Conservation (phyloP, 2,329 filamentous ascomycete genomes). For the Colletotrichum sp. region DNA sequence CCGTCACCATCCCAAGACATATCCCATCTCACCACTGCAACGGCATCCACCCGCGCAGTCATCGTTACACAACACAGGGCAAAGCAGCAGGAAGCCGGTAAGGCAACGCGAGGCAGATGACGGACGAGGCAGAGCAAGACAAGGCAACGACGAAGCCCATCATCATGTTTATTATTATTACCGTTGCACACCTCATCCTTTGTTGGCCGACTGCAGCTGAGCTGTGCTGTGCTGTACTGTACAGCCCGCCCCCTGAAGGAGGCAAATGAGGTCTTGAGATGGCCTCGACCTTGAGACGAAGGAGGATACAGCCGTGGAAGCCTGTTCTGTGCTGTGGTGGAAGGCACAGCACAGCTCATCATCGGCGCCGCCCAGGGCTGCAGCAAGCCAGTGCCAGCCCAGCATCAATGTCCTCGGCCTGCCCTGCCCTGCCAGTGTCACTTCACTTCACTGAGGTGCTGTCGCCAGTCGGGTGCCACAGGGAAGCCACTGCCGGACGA, state of each 20-base stretch:
- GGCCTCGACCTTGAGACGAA: background rate
- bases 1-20: background rate
- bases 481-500: background rate
- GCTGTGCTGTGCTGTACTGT: background rate
- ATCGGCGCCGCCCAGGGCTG: background rate
- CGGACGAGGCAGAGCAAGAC: background rate
- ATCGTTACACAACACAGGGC: background rate
- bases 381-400: background rate
- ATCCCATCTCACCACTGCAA: background rate
- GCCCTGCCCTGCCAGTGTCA: background rate
- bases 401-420: background rate
- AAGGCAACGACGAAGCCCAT: background rate
- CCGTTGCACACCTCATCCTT: background rate
- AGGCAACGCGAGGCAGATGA: background rate
- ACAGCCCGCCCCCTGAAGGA: background rate
- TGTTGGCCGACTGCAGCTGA: background rate
- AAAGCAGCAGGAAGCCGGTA: conserved; percentile 1
- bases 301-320: background rate
- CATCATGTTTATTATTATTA: conserved; percentile 1
- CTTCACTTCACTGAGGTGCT: background rate
- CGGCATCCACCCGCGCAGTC: background rate
- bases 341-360: background rate
- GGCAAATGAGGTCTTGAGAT: conserved; percentile 6
- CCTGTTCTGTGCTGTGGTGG: background rate
- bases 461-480: background rate